Conservation (phyloP, 2,329 filamentous ascomycete species). For the Fusarium heterosporum region DNA sequence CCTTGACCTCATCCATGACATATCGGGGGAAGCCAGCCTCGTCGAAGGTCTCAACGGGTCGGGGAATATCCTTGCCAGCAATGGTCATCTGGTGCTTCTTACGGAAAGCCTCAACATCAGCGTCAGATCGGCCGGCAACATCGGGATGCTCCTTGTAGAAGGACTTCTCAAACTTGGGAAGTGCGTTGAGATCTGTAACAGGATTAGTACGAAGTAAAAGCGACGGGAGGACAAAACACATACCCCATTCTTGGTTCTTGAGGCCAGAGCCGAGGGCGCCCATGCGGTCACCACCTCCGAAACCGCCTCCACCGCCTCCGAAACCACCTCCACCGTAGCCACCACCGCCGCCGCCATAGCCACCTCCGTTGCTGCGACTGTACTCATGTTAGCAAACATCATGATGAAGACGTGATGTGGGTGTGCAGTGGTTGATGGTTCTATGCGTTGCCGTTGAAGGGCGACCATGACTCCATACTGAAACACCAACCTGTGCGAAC, state of each 20-base stretch:
- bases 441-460: conserved; percentile 19
- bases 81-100: conserved; percentile 86
- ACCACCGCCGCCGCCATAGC: conserved; percentile 53
- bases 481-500: conserved; percentile 28
- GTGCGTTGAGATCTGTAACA: conserved; percentile 72
- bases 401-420: conserved; percentile 4
- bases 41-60: conserved; percentile 96
- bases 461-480: conserved; percentile 24
- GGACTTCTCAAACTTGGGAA: conserved; percentile 98
- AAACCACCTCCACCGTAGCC: conserved; percentile 53
- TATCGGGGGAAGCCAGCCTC: conserved; percentile 97
- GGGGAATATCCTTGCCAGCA: conserved; percentile 83
- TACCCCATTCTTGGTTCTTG: conserved; percentile 90
- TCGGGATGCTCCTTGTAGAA: conserved; percentile 97
- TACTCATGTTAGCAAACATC: conserved; percentile 52
- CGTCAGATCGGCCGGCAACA: conserved; percentile 77
- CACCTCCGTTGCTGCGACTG: conserved; percentile 60
- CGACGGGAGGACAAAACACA: conserved; percentile 55
- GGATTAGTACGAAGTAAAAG: conserved; percentile 48
- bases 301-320: conserved; percentile 54
- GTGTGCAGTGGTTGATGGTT: conserved; percentile 23
- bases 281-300: conserved; percentile 84
- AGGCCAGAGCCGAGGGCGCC: conserved; percentile 87
- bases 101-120: conserved; percentile 90
- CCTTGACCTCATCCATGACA: conserved; percentile 98